A percentile compares a stretch with the other conserved stretches of the same genome.
phyloP scores from a whole-genome alignment of 345 rosid species.

The Pugionium cornutum region DNA sequence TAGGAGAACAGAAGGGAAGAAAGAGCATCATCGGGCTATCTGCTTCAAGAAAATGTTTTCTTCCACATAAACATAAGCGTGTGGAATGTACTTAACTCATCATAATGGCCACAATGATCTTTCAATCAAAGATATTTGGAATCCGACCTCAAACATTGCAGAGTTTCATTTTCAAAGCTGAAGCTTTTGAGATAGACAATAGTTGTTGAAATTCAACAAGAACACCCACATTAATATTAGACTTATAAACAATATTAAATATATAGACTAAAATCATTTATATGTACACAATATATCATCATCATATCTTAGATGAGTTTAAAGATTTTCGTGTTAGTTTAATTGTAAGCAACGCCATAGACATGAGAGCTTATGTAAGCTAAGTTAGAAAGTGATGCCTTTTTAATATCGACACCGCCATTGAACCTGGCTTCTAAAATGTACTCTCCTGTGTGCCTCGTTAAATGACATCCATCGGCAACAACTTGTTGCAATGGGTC shows the following conservation, averaged over 20 bases:
- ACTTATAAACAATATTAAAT: neutral
- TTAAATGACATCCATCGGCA: conserved; percentile 77
- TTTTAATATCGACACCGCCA: conserved; percentile 48
- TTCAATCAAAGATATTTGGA: conserved; percentile 10
- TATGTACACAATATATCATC: conserved; percentile 3
- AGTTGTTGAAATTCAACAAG: neutral
- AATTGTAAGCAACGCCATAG: conserved; percentile 69
- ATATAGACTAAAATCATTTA: too few species aligned
- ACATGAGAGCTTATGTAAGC: conserved; percentile 59
- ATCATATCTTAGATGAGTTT: conserved; percentile 8
- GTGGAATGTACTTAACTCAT: conserved; percentile 15
- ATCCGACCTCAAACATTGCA: conserved; percentile 1
- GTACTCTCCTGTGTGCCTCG: conserved; percentile 59
- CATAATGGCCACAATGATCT: conserved; percentile 17
- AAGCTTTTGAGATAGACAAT: conserved; percentile 5
- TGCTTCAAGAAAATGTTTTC: conserved; percentile 50
- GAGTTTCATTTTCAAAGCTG: neutral
- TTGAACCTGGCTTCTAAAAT: conserved; percentile 61
- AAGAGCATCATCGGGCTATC: conserved; percentile 40
- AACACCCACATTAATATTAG: neutral
- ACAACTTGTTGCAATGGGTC: conserved; percentile 73
- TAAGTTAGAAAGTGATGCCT: conserved; percentile 43
- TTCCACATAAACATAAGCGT: conserved; percentile 46
- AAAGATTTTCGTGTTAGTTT: conserved; percentile 26
- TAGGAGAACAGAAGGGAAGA: conserved; percentile 38